A percentile compares a stretch with the other conserved stretches of the same genome.
Evolutionary conservation across 345 rosid genomes (phyloP).

Genomic region (Salix exigua): DNA sequence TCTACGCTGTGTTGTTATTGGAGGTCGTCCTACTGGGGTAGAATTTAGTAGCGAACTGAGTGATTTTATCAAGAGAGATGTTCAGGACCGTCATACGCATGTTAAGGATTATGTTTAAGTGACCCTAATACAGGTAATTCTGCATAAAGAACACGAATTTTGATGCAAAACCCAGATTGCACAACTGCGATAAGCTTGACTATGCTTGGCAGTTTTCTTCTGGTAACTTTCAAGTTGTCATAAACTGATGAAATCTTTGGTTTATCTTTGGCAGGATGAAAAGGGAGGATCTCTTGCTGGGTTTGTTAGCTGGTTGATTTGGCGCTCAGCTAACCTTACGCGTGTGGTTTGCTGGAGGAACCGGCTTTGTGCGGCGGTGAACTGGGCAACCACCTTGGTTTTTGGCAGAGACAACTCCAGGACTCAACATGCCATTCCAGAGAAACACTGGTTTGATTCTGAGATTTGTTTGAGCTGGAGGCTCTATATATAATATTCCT

Average conservation of each 20-base stretch:
- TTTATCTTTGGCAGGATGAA: slow-evolving; percentile 36
- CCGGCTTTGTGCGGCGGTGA: slow-evolving; percentile 61
- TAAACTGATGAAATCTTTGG: neutral
- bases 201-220: neutral
- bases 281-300: slow-evolving; percentile 59
- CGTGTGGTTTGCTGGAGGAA: slow-evolving; percentile 78
- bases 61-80: slow-evolving; percentile 91
- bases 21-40: slow-evolving; percentile 98
- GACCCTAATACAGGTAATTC: slow-evolving; percentile 81
- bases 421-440: neutral
- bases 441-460: neutral
- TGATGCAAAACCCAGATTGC: neutral
- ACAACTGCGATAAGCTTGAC: neutral
- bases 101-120: slow-evolving; percentile 76
- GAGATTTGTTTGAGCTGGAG: neutral
- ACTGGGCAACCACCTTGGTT: slow-evolving; percentile 74
- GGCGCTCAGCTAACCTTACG: slow-evolving; percentile 73
- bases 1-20: slow-evolving; percentile 82
- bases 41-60: slow-evolving; percentile 95
- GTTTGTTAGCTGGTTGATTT: slow-evolving; percentile 52
- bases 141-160: neutral
- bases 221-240: neutral
- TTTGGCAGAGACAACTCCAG: slow-evolving; percentile 70
- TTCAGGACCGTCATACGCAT: slow-evolving; percentile 58
- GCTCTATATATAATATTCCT: neutral